Conservation (phyloP, 495 filamentous ascomycete genomes). For the Bacidia gigantensis region DNA sequence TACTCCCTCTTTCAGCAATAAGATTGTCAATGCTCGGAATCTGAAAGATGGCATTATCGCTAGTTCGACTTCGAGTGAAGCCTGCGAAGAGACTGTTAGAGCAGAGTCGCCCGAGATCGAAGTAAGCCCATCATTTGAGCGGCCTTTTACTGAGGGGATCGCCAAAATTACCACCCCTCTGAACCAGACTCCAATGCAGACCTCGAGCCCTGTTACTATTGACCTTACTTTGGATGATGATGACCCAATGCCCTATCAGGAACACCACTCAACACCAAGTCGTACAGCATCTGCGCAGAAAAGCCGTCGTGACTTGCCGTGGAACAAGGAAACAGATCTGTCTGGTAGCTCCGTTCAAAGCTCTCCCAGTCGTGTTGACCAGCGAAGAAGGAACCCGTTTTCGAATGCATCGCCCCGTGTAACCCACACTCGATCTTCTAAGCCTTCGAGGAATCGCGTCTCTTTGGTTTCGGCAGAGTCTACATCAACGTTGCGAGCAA, state of each 20-base stretch:
- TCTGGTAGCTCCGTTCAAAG: background rate
- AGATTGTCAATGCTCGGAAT: slow-evolving; percentile 9
- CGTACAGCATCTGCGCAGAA: background rate
- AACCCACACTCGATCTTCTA: background rate
- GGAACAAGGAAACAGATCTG: background rate
- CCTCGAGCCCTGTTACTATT: background rate
- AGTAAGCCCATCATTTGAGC: background rate
- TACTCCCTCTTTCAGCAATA: slow-evolving; percentile 9
- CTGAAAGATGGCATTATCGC: slow-evolving; percentile 6
- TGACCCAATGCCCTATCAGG: background rate
- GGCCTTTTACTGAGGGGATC: background rate
- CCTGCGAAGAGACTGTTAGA: background rate
- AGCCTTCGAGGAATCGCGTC: background rate
- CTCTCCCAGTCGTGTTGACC: background rate
- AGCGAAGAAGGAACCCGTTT: background rate
- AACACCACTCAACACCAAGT: background rate
- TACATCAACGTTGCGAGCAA: background rate
- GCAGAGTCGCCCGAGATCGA: background rate
- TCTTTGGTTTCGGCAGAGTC: background rate
- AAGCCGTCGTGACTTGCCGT: background rate
- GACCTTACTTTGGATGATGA: slow-evolving; percentile 6
- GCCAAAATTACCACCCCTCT: background rate
- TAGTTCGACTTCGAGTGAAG: background rate
- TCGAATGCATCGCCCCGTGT: background rate
- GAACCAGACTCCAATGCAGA: background rate